Evolutionary conservation across 1,284 basidiomycete genomes (phyloP).

Genomic region (Puccinia hordei): DNA sequence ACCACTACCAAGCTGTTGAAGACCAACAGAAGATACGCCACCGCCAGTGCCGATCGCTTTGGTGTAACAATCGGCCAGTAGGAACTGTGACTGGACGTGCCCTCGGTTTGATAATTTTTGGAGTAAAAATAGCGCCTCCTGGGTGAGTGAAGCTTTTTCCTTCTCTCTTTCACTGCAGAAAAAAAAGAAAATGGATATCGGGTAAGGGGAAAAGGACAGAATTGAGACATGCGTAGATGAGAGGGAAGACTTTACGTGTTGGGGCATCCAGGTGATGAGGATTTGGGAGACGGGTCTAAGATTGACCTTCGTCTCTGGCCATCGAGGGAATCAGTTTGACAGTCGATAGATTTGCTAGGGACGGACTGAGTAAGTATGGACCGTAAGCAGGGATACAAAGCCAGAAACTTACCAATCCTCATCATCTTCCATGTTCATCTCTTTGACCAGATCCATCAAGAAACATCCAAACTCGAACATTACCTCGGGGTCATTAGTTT

Average conservation of each 20-base stretch:
- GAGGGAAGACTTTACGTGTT: slow-evolving; percentile 34
- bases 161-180: slow-evolving; percentile 32
- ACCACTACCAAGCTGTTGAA: not conserved
- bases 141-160: slow-evolving; percentile 81
- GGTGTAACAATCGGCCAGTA: slow-evolving; percentile 94
- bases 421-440: slow-evolving; percentile 55
- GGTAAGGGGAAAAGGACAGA: slow-evolving; percentile 55
- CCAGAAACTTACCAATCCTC: slow-evolving; percentile 50
- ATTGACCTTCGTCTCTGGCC: slow-evolving; percentile 48
- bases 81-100: slow-evolving; percentile 91
- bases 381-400: not conserved
- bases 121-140: slow-evolving; percentile 80
- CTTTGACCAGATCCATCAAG: slow-evolving; percentile 80
- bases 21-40: slow-evolving; percentile 27
- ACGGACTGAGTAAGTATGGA: not conserved
- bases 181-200: slow-evolving; percentile 52
- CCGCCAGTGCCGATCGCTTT: slow-evolving; percentile 81
- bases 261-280: slow-evolving; percentile 58
- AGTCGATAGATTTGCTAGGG: not conserved
- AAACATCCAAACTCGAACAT: slow-evolving; percentile 98
- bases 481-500: slow-evolving; percentile 94
- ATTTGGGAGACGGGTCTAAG: slow-evolving; percentile 53
- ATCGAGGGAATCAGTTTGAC: slow-evolving; percentile 48
- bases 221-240: slow-evolving; percentile 51
- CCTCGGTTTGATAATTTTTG: slow-evolving; percentile 90